Percentiles rank a stretch among this genome's conserved stretches.
Conservation (phyloP, 495 filamentous ascomycete genomes). For the Aspergillus cristatus region DNA sequence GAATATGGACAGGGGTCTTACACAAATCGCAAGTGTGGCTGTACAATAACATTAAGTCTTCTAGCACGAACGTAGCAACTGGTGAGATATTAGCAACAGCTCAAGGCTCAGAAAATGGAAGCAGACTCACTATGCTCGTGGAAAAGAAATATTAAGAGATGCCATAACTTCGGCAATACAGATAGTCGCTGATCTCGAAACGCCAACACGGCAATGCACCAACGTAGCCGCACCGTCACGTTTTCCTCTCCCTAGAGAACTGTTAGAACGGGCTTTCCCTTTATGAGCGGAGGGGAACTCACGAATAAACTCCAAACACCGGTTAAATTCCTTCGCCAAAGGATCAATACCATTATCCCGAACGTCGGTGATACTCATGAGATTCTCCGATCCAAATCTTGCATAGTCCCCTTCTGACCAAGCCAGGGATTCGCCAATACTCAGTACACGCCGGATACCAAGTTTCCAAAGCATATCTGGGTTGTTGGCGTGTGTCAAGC, state of each 20-base stretch:
- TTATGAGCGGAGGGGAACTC: conserved; percentile 20
- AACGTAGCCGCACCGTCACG: conserved; percentile 71
- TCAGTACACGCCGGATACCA: conserved; percentile 80
- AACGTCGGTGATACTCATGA: conserved; percentile 71
- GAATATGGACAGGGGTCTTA: conserved; percentile 19
- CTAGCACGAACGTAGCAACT: conserved; percentile 90
- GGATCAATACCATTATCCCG: conserved; percentile 97
- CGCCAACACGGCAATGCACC: conserved; percentile 93
- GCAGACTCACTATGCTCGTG: conserved; percentile 70
- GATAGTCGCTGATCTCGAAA: conserved; percentile 90
- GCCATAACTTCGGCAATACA: conserved; percentile 98
- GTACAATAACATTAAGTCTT: conserved; percentile 69
- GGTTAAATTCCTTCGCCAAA: conserved; percentile 75
- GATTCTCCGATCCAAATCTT: conserved; percentile 61
- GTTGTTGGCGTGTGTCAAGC: conserved; percentile 87
- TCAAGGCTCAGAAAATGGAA: not conserved
- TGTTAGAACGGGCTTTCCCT: not conserved
- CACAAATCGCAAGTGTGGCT: conserved; percentile 61
- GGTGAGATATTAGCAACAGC: conserved; percentile 5
- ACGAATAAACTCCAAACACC: conserved; percentile 91
- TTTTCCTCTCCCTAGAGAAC: conserved; percentile 58
- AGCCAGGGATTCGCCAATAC: conserved; percentile 81
- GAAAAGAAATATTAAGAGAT: conserved; percentile 67
- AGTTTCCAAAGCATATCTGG: conserved; percentile 67
- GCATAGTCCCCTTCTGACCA: conserved; percentile 57